Base-by-base conservation (phyloP, 1,139 yeast species). In the Candida anutae region DNA sequence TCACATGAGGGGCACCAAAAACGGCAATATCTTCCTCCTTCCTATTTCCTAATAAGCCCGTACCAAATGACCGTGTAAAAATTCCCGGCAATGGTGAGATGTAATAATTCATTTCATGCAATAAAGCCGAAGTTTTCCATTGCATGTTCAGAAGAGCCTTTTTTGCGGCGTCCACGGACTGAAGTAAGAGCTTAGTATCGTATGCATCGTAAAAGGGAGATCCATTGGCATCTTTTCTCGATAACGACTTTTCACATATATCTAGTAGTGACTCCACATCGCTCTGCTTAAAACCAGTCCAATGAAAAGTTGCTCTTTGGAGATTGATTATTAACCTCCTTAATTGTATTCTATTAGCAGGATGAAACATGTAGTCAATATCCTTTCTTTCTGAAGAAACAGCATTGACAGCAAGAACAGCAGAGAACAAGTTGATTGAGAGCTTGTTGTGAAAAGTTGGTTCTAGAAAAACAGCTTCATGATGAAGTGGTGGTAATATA, bases 341-440 rank as follows among this genome's bases (percentile, higher is more conserved):
- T 25, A 78, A 48, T 36, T 76, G 77, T 21, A 48, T 53, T 24
- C 72, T 58, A 39, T 77, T 77, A 1, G 67, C 49, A 0, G 76
- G 69, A 51, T 77, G 78, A 42, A 78, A 77, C 82, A 79, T 75
- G 46, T 75, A 79, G 48, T 79, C 87, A 21, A 66, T 58, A 38
- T 73, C 88, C 10, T 62, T 66, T 26, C 85, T 50, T 43, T 77
- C 84, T 0, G 85, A 77, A 3, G 84, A 73, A 3, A 78, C 81
- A 0, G 87, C 83, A 56, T 79, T 79, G 2, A 76, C 74, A 0
- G 84, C 83, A 28, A 79, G 54, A 1, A 77, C 82, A 0, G 84
- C 73, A 5, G 73, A 67, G 44, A 78, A 79, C 10, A 78, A 49
- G 42, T 79, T 77, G 10, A 77, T 59, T 0, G 84, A 69, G 14